Base-by-base conservation (phyloP, 176 grass and related monocot species). In the Paspalum notatum region DNA sequence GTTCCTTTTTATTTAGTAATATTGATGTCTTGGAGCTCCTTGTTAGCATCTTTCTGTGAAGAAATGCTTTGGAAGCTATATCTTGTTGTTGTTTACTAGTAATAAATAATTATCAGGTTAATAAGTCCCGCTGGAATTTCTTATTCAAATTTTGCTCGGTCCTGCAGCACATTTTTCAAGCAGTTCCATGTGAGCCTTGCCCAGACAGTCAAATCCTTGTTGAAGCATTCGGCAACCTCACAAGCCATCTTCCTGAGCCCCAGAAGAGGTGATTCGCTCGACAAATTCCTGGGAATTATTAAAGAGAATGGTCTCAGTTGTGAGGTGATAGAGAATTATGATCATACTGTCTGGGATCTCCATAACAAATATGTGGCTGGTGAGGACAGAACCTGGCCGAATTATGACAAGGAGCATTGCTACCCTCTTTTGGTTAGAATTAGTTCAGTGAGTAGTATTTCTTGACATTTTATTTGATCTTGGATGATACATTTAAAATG, bases 381-480 rank as follows among this genome's bases (percentile, higher is more conserved):
- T 37, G 85, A 88, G 24, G 75, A 91, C 75, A 79, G 45, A 62
- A 84, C 86, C 32, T 99, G 92, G 96, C 86, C 92, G 48, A 95
- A 89, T 85, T 99, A 99, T 82, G 85, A 88, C 25, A 46, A 77
- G 50, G 86, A 93, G 69, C 92, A 93, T 51, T 95, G 86, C 82
- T 99, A 99, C 56, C 92, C 96, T 91, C 76, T 95, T 52, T 77
- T 95, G 52, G 40, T 93, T 77, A 95, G 84, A 86, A 80, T 97
- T 52, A 83, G 59, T 39, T 5, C 32, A 57, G 25, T 64, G 58
- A 81, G n/a, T 81, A 62, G 12, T 49, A 44, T 44, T 74, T 7
- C 61, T 42, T 72, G n/a, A 55, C 41, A 66, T 65, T 64, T 17
- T 63, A 4, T 71, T 51, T 82, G 20, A 89, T 50, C 25, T 66